Evolutionary conservation across 1,284 basidiomycete genomes (phyloP).

Genomic region (Hypsizygus ulmarius): DNA sequence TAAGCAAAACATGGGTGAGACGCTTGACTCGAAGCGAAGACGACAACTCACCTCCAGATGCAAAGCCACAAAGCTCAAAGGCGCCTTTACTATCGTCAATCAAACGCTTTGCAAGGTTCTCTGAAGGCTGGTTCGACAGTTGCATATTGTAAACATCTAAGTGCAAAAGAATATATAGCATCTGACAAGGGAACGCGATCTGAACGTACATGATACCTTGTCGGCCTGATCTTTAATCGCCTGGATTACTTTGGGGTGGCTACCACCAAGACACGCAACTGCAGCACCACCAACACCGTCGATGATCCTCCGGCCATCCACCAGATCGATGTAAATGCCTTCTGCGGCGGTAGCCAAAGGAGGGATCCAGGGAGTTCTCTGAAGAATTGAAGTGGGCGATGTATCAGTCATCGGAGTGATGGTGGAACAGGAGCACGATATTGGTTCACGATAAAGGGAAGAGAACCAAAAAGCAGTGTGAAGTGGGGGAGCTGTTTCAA

Average conservation of each 20-base stretch:
- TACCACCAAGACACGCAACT: conserved; percentile 75
- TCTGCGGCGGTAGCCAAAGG: conserved; percentile 63
- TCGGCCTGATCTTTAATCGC: conserved; percentile 78
- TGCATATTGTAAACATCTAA: conserved; percentile 83
- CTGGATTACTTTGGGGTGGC: conserved; percentile 65
- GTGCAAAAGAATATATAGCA: conserved; percentile 8
- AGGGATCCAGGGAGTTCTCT: conserved; percentile 66
- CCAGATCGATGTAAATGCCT: conserved; percentile 68
- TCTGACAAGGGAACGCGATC: neutral
- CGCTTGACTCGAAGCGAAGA: neutral
- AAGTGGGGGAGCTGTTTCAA: neutral
- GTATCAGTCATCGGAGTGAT: conserved; percentile 3
- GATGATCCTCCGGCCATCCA: conserved; percentile 63
- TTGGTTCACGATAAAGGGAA: neutral
- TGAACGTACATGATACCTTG: conserved; percentile 62
- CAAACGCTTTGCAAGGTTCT: conserved; percentile 66
- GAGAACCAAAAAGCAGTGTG: too few species aligned
- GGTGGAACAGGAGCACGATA: neutral
- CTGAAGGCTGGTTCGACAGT: conserved; percentile 73
- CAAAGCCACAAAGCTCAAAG: conserved; percentile 66
- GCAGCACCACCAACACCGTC: conserved; percentile 85
- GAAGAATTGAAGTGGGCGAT: conserved; percentile 44
- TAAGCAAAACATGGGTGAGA: conserved; percentile 28
- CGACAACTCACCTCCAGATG: conserved; percentile 59
- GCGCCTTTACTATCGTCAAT: conserved; percentile 66